Base-by-base conservation (phyloP, 306 rosid species). In the Datisca glomerata region DNA sequence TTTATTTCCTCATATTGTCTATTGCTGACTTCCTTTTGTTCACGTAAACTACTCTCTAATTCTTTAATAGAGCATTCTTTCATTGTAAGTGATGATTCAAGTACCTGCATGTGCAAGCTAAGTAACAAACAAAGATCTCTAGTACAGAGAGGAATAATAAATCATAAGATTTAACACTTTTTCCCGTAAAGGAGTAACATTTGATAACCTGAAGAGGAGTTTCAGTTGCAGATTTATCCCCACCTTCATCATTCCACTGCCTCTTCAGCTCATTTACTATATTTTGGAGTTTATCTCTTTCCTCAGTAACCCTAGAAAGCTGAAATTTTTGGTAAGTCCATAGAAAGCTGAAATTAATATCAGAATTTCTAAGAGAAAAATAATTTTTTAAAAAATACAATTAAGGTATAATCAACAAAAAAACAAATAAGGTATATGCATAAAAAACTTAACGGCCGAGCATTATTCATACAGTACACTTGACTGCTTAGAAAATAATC, bases 281-380 rank as follows among this genome's bases (percentile, higher is more conserved):
- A 56, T 62, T 72, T 74, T 62, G 67, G 61, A 89, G 65, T 55
- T 64, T 68, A 52, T 83, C 78, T 52, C 84, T 83, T 64, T 89
- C 97, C 57, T 80, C 83, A 8, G 91, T 62, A 52, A 75, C 83
- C 42, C 64, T 42, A 40, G 83, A 78, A 32, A 89, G 91, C 97
- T 89, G 78, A 71, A 70, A 54, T 51, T 33, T 31, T 2, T 8
- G 12, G 12, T 29, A 29, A 29, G 12, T 29, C 12, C 12, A 29
- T 29, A n/a, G 83, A 78, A 32, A 89, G 91, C 97, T 89, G 78
- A 71, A 70, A 54, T 51, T 33, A n/a, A 10, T 31, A 8, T 2
- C 3, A 8, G n/a, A 31, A 31, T 31, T 31, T 31, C 35, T 4
- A 13, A 31, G n/a, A 31, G 12, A 31, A 31, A 31, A 4, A 31